These are phyloP conservation scores for Globisporangium apiculatum DNA, from an alignment of 352 stramenopile species.

Conservation along the genomic window DNA sequence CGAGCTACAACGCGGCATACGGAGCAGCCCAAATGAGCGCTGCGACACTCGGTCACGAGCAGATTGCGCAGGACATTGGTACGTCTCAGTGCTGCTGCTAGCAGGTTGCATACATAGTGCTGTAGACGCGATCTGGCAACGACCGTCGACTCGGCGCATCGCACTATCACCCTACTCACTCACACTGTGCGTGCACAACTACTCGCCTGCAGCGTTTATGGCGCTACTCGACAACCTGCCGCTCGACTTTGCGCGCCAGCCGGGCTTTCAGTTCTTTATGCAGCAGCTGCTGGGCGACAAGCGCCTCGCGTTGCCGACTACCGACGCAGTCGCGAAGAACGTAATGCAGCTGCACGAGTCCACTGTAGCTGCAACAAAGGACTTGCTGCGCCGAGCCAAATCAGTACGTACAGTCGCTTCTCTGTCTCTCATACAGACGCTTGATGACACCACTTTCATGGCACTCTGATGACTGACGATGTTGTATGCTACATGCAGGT, in stretches of 20 bases:
- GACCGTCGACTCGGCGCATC: too few relatives aligned
- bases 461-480: too few relatives aligned
- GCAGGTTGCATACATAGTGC: too few relatives aligned
- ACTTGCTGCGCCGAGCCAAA: conserved; percentile 45
- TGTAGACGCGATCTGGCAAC: too few relatives aligned
- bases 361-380: conserved; percentile 61
- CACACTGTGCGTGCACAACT: too few relatives aligned
- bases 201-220: conserved; percentile 35
- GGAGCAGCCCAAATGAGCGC: conserved; percentile 14
- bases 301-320: conserved; percentile 42
- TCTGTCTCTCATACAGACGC: too few relatives aligned
- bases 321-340: conserved; percentile 53
- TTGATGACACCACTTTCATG: too few relatives aligned
- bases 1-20: conserved; percentile 12
- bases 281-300: conserved; percentile 64
- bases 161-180: too few relatives aligned
- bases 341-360: conserved; percentile 66
- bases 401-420: conserved; percentile 21
- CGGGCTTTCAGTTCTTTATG: conserved; percentile 67
- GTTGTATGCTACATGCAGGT: conserved; percentile 17
- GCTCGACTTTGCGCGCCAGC: conserved; percentile 43
- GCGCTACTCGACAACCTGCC: conserved; percentile 70
- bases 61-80: conserved; percentile 66
- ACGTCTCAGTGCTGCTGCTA: background rate
- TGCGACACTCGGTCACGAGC: conserved; percentile 34